These are phyloP conservation scores for Pyricularia pennisetigena DNA, from an alignment of 2,329 filamentous ascomycete species.

Conservation along the genomic window DNA sequence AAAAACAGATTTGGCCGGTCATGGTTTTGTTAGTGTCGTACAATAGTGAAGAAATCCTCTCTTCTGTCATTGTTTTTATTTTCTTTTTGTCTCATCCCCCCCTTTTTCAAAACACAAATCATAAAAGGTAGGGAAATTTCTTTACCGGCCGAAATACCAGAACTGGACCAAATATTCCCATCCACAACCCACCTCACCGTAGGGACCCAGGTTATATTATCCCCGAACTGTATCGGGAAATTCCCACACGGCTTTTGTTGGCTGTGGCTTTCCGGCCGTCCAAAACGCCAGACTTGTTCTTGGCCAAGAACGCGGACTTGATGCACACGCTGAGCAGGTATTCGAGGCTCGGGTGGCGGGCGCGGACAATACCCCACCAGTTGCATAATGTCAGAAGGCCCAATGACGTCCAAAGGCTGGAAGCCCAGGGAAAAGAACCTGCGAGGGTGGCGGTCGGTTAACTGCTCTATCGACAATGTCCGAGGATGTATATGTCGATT, in stretches of 20 bases:
- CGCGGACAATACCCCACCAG: conserved; percentile 8
- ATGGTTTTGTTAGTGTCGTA: too few species aligned
- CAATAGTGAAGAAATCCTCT: too few species aligned
- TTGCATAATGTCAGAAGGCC: conserved; percentile 1
- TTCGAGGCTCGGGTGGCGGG: conserved; percentile 9
- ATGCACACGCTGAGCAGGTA: conserved; percentile 32
- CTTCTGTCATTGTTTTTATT: too few species aligned
- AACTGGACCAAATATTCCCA: conserved; percentile 44
- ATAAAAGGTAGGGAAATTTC: too few species aligned
- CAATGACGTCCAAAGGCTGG: conserved; percentile 1
- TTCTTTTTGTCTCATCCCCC: too few species aligned
- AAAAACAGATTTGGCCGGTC: too few species aligned
- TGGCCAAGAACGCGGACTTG: conserved; percentile 35
- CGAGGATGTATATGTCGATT: neutral
- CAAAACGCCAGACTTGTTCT: conserved; percentile 40
- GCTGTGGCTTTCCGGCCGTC: conserved; percentile 39
- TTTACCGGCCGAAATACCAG: conserved; percentile 40
- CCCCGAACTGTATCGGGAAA: conserved; percentile 23
- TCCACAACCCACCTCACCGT: conserved; percentile 42
- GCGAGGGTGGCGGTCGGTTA: neutral
- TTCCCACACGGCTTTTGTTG: conserved; percentile 31
- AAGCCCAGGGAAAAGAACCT: conserved; percentile 1
- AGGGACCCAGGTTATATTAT: conserved; percentile 34
- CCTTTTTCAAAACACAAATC: too few species aligned
- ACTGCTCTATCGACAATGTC: neutral